A percentile compares a stretch with the other conserved stretches of the same genome.
phyloP scores from a whole-genome alignment of 345 rosid genomes.

The Laguncularia racemosa region DNA sequence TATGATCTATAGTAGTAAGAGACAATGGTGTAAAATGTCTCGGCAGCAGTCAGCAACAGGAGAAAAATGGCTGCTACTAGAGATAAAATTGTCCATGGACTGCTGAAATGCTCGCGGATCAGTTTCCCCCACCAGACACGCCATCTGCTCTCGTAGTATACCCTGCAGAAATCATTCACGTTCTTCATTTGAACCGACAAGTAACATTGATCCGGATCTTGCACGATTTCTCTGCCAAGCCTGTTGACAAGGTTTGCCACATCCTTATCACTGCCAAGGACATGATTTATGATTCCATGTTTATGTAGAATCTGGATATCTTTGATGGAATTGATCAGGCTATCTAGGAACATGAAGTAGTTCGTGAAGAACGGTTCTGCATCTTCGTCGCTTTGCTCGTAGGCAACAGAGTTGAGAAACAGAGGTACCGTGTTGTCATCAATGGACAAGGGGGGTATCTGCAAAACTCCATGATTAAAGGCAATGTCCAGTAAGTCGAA shows the following conservation, averaged over 20 bases:
- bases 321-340: slow-evolving; percentile 1
- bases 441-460: too few species aligned
- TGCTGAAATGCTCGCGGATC: slow-evolving; percentile 2
- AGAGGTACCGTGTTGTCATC: too few species aligned
- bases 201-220: slow-evolving; percentile 2
- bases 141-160: background rate
- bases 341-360: too few species aligned
- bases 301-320: slow-evolving; percentile 12
- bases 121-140: slow-evolving; percentile 8
- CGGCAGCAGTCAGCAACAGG: slow-evolving; percentile 5
- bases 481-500: too few species aligned
- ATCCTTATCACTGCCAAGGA: slow-evolving; percentile 9
- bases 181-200: too few species aligned
- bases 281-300: slow-evolving; percentile 7
- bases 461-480: too few species aligned
- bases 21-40: background rate
- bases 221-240: slow-evolving; percentile 7
- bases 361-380: too few species aligned
- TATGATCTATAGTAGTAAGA: too few species aligned
- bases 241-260: slow-evolving; percentile 7
- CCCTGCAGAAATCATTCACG: slow-evolving; percentile 1
- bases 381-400: too few species aligned
- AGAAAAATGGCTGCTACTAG: slow-evolving; percentile 11
- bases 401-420: too few species aligned
- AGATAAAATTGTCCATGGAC: slow-evolving; percentile 12